Evolutionary conservation across 192 early-diverging fungal species (phyloP).

Genomic region (Backusella tarrabulga): DNA sequence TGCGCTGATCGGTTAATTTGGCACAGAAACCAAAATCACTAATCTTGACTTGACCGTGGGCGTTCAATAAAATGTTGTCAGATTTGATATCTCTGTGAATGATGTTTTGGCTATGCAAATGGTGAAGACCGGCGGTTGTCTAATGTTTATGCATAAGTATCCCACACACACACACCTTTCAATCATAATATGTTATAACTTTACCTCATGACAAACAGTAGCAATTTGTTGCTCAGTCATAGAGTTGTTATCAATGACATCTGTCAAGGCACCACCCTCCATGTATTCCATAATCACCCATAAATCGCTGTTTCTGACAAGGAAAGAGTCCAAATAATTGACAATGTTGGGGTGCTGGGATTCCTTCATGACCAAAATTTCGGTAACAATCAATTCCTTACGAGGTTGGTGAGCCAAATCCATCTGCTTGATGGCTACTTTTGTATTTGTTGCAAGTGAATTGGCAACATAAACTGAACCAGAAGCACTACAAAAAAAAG

Average conservation of each 20-base stretch:
- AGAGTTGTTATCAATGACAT: conserved; percentile 92
- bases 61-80: conserved; percentile 82
- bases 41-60: conserved; percentile 79
- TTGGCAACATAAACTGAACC: conserved; percentile 95
- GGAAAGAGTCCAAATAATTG: conserved; percentile 92
- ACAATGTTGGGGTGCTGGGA: conserved; percentile 94
- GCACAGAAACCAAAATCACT: conserved; percentile 96
- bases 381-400: conserved; percentile 88
- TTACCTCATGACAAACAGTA: conserved; percentile 84
- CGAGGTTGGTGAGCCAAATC: conserved; percentile 81
- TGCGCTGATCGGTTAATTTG: conserved; percentile 77
- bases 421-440: conserved; percentile 94
- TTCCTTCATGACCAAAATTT: conserved; percentile 93
- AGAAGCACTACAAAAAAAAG: conserved; percentile 58
- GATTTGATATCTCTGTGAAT: conserved; percentile 92
- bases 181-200: neutral
- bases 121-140: conserved; percentile 75
- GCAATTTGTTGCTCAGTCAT: conserved; percentile 96
- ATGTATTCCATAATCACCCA: conserved; percentile 99
- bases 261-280: conserved; percentile 97
- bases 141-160: conserved; percentile 22
- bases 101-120: conserved; percentile 78
- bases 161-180: neutral
- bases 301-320: conserved; percentile 79
- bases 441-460: conserved; percentile 62